Evolutionary conservation across 768 basidiomycete species (phyloP).

Genomic region (Collybiopsis luxurians): DNA sequence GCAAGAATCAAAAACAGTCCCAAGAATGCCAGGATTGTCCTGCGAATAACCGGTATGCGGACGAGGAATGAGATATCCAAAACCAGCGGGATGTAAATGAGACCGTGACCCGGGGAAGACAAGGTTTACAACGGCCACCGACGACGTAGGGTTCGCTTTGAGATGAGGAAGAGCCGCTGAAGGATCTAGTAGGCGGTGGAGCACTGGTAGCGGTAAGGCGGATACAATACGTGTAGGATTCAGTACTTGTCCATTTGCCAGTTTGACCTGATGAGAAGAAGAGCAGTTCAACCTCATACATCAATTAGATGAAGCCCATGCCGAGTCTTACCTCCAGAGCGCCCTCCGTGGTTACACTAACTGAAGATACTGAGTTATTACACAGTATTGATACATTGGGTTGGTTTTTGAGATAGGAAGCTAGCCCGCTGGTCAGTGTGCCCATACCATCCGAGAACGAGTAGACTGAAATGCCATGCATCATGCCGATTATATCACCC

Average conservation of each 20-base stretch:
- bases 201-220: slow-evolving; percentile 61
- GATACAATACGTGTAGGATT: slow-evolving; percentile 72
- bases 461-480: slow-evolving; percentile 71
- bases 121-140: slow-evolving; percentile 87
- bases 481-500: slow-evolving; percentile 42
- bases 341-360: slow-evolving; percentile 31
- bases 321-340: slow-evolving; percentile 43
- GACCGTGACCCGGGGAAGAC: slow-evolving; percentile 60
- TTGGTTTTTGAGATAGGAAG: slow-evolving; percentile 36
- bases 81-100: slow-evolving; percentile 77
- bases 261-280: slow-evolving; percentile 24
- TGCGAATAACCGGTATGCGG: slow-evolving; percentile 52
- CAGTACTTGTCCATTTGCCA: slow-evolving; percentile 26
- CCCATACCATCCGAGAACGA: slow-evolving; percentile 79
- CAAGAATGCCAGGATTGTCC: slow-evolving; percentile 56
- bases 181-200: slow-evolving; percentile 42
- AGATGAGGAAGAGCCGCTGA: slow-evolving; percentile 57
- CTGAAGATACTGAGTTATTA: slow-evolving; percentile 34
- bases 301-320: too few species aligned
- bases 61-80: slow-evolving; percentile 93
- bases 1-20: slow-evolving; percentile 88
- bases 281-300: too few species aligned
- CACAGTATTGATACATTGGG: slow-evolving; percentile 59
- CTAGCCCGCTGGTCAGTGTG: slow-evolving; percentile 59
- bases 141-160: slow-evolving; percentile 65